These are phyloP conservation scores for Populus alba DNA, from an alignment of 345 rosid genomes.

Conservation along the genomic window DNA sequence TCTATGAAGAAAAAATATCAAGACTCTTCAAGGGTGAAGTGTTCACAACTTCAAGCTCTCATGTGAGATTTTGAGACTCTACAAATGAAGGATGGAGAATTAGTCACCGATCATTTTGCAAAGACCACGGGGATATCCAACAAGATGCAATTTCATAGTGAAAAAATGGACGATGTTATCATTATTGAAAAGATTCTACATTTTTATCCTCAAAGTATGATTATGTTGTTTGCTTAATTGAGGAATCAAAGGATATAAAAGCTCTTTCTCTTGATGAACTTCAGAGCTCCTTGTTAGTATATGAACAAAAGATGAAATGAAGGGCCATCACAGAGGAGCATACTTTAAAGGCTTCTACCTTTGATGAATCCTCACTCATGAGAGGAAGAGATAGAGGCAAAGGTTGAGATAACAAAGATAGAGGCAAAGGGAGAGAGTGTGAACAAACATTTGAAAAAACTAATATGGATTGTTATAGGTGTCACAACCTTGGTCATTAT, in stretches of 20 bases:
- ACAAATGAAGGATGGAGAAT: background rate
- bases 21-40: background rate
- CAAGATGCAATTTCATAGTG: background rate
- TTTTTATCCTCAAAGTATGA: background rate
- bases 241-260: background rate
- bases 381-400: too few relatives aligned
- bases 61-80: background rate
- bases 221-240: background rate
- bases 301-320: background rate
- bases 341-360: background rate
- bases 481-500: too few relatives aligned
- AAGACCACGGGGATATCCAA: too few relatives aligned
- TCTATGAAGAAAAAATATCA: background rate
- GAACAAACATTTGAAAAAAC: too few relatives aligned
- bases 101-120: background rate
- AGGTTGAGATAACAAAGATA: too few relatives aligned
- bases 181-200: background rate
- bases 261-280: background rate
- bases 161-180: background rate
- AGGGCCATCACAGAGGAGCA: background rate
- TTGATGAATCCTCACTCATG: too few relatives aligned
- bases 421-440: too few relatives aligned
- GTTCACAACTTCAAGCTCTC: background rate
- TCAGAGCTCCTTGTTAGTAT: background rate
- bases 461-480: too few relatives aligned